Percentiles rank a stretch among this genome's conserved stretches.
Conservation (phyloP, 208 protist species). For the Acanthamoeba lenticulata region DNA sequence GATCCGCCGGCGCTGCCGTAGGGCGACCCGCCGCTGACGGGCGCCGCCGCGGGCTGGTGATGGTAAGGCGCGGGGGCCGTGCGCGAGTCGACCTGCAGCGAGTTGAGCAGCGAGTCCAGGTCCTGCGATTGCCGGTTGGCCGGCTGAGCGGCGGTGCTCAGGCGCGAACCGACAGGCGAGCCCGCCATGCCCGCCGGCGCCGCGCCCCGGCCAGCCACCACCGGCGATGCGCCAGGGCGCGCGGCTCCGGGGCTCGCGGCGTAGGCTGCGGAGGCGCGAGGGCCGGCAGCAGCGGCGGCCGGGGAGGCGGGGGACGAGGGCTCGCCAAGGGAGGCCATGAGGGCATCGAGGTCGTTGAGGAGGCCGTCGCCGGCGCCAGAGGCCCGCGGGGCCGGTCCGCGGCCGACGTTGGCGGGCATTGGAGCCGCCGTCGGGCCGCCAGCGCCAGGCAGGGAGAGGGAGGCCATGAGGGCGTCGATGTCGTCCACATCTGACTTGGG, state of each 20-base stretch:
- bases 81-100: not conserved
- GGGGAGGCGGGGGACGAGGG: not conserved
- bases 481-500: slow-evolving; percentile 15
- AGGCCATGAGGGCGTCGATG: slow-evolving; percentile 59
- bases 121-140: not conserved
- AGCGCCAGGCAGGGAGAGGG: not conserved
- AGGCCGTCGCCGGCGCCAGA: not conserved
- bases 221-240: no score
- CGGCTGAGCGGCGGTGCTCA: not conserved
- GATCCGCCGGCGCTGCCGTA: not conserved
- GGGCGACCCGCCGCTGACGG: not conserved
- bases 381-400: not conserved
- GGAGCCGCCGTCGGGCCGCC: not conserved
- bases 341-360: slow-evolving; percentile 29
- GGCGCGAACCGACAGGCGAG: not conserved
- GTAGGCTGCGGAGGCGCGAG: not conserved
- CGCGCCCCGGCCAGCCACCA: not conserved
- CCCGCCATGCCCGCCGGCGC: not conserved
- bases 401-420: not conserved
- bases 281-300: not conserved
- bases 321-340: slow-evolving; percentile 59
- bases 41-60: not conserved
- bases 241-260: no score
- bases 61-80: not conserved
- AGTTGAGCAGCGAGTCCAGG: slow-evolving; percentile 24